phyloP scores from a whole-genome alignment of 768 basidiomycete species.

The Termitomyces sp. region DNA sequence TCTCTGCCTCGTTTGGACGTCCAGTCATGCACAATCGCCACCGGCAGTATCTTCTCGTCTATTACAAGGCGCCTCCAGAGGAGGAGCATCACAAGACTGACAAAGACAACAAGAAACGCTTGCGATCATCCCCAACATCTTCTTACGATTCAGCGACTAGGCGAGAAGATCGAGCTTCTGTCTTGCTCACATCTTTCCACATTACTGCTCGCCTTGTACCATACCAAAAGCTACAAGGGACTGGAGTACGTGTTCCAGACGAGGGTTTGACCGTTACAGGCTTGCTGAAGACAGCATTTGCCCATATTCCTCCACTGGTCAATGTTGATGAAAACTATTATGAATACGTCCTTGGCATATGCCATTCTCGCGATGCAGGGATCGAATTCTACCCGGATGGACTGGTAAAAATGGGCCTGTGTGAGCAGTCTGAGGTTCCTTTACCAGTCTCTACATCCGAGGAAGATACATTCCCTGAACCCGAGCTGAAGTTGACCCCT shows the following conservation, averaged over 20 bases:
- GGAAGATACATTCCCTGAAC: conserved; percentile 37
- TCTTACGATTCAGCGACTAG: conserved; percentile 28
- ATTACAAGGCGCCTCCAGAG: conserved; percentile 47
- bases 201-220: conserved; percentile 72
- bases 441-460: conserved; percentile 24
- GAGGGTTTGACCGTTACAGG: conserved; percentile 68
- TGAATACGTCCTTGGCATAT: conserved; percentile 57
- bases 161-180: conserved; percentile 36
- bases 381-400: conserved; percentile 83
- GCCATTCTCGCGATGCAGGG: conserved; percentile 57
- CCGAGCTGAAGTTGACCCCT: conserved; percentile 43
- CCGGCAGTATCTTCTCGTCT: conserved; percentile 74
- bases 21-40: conserved; percentile 44
- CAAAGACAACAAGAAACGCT: conserved; percentile 39
- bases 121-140: conserved; percentile 34
- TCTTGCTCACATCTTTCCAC: conserved; percentile 63
- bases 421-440: conserved; percentile 28
- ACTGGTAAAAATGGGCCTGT: conserved; percentile 70
- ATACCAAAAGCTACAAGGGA: conserved; percentile 67
- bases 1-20: conserved; percentile 22
- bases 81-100: conserved; percentile 25
- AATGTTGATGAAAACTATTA: conserved; percentile 29
- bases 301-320: conserved; percentile 37
- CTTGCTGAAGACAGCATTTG: conserved; percentile 48
- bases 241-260: conserved; percentile 70